Conservation (phyloP, 768 basidiomycete species). For the Tricholoma terreum region DNA sequence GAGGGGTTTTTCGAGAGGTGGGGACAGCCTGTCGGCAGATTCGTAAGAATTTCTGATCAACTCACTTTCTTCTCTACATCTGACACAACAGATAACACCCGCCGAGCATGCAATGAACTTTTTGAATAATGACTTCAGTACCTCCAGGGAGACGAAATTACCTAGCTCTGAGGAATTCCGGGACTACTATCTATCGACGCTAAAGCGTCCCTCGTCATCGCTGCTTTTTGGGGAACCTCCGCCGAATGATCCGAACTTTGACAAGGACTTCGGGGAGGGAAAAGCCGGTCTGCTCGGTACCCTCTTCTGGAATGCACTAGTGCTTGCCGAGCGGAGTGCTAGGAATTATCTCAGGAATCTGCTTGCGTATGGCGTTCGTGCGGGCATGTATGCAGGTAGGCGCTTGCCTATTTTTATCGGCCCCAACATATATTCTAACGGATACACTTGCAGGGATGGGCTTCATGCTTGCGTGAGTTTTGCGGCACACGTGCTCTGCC, state of each 20-base stretch:
- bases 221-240: not conserved
- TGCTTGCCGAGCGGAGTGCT: slow-evolving; percentile 44
- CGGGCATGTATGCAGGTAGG: slow-evolving; percentile 52
- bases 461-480: slow-evolving; percentile 39
- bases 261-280: slow-evolving; percentile 11
- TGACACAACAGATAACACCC: slow-evolving; percentile 42
- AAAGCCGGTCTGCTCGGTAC: slow-evolving; percentile 28
- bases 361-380: slow-evolving; percentile 54
- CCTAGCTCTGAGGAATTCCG: slow-evolving; percentile 28
- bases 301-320: slow-evolving; percentile 40
- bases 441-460: slow-evolving; percentile 35
- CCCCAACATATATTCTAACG: not conserved
- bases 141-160: slow-evolving; percentile 14
- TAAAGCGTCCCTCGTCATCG: not conserved
- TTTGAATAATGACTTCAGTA: slow-evolving; percentile 46
- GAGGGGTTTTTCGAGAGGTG: slow-evolving; percentile 39
- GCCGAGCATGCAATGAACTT: slow-evolving; percentile 60
- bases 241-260: slow-evolving; percentile 1
- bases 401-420: not conserved
- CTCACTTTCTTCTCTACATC: not conserved
- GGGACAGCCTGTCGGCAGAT: slow-evolving; percentile 35
- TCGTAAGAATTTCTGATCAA: slow-evolving; percentile 18
- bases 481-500: not conserved
- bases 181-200: slow-evolving; percentile 30
- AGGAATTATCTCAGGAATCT: slow-evolving; percentile 53